A percentile compares a stretch with the other conserved stretches of the same genome.
Conservation (phyloP, 345 rosid genomes). For the Sisymbrium irio region DNA sequence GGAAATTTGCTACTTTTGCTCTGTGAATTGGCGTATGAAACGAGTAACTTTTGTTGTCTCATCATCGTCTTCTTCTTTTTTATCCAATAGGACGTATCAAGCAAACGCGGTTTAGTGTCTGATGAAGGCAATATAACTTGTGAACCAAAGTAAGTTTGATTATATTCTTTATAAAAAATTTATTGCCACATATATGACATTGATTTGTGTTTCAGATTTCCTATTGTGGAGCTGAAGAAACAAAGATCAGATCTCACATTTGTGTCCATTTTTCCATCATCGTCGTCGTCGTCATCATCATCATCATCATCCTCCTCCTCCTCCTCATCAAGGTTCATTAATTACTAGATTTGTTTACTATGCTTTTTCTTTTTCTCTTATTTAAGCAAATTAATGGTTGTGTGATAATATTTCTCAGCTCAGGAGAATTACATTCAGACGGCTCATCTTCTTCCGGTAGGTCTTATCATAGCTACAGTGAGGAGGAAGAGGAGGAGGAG, state of each 20-base stretch:
- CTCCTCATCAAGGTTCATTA: constrained; percentile 32
- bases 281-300: too few species aligned
- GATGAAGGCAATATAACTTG: constrained; percentile 61
- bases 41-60: not conserved
- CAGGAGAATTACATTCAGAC: constrained; percentile 14
- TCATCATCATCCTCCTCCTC: too few species aligned
- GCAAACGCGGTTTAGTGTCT: constrained; percentile 65
- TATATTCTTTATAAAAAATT: not conserved
- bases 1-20: constrained; percentile 2
- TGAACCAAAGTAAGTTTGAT: constrained; percentile 49
- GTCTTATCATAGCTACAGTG: not conserved
- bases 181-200: not conserved
- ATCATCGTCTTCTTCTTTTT: constrained; percentile 6
- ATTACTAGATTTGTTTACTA: not conserved
- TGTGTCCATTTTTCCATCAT: constrained; percentile 57
- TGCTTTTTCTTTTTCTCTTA: not conserved
- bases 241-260: constrained; percentile 63
- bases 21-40: not conserved
- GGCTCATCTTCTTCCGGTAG: constrained; percentile 10
- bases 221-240: constrained; percentile 59
- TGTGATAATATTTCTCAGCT: constrained; percentile 15
- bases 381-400: not conserved
- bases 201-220: constrained; percentile 50
- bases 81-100: constrained; percentile 63
- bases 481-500: constrained; percentile 19